phyloP scores from a whole-genome alignment of 148 eudicot genomes.

The Polygonum aviculare region DNA sequence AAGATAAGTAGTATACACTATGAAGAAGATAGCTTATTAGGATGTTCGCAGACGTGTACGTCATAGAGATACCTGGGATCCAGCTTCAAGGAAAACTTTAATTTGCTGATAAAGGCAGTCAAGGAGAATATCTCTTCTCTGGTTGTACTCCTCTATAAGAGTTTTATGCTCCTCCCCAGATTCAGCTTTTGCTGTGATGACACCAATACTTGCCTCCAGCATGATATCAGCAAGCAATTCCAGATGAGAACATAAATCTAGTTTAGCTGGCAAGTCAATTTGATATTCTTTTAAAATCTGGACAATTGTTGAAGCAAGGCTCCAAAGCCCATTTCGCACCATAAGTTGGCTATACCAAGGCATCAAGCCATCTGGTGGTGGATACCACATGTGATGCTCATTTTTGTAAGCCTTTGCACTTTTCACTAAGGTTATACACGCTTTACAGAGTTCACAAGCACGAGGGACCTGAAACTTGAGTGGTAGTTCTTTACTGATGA shows the following conservation, averaged over 20 bases:
- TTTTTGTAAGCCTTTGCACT: constrained; percentile 57
- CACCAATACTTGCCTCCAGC: constrained; percentile 84
- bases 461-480: constrained; percentile 54
- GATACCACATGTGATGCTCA: constrained; percentile 94
- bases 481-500: constrained; percentile 55
- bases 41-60: constrained; percentile 1
- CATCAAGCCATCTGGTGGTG: constrained; percentile 78
- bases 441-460: constrained; percentile 79
- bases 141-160: constrained; percentile 69
- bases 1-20: background rate
- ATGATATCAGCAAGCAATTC: constrained; percentile 68
- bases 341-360: constrained; percentile 75
- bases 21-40: background rate
- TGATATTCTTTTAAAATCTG: constrained; percentile 46
- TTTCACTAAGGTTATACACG: constrained; percentile 55
- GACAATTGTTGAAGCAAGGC: constrained; percentile 68
- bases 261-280: constrained; percentile 45
- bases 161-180: constrained; percentile 69
- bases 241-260: constrained; percentile 57
- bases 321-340: constrained; percentile 84
- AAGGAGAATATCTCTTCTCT: constrained; percentile 67
- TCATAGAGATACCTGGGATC: constrained; percentile 38
- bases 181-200: constrained; percentile 74
- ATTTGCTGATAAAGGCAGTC: constrained; percentile 76
- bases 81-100: constrained; percentile 47